Percentiles rank a stretch among this genome's conserved stretches.
phyloP scores from a whole-genome alignment of 208 protist genomes.

The Leishmania lainsoni region DNA sequence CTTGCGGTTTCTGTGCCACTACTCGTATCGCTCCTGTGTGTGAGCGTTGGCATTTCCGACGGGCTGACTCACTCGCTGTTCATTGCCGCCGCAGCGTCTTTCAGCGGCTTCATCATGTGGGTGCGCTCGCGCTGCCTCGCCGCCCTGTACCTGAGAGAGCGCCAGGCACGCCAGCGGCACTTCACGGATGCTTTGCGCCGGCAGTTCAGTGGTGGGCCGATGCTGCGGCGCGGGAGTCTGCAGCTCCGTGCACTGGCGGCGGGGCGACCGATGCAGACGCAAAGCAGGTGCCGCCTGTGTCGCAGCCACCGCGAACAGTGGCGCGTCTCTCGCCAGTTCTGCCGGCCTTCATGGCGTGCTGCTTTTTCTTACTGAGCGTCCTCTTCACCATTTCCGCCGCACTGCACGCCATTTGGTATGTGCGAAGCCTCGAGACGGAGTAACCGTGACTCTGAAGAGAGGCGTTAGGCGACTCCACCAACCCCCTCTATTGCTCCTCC shows the following conservation, averaged over 20 bases:
- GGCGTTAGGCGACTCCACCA: neutral
- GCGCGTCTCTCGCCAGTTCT: constrained; percentile 43
- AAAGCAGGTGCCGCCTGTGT: neutral
- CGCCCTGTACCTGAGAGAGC: constrained; percentile 42
- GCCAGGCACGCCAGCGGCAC: constrained; percentile 17
- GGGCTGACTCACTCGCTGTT: constrained; percentile 28
- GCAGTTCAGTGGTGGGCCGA: neutral
- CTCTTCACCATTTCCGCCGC: constrained; percentile 26
- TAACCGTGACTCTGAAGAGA: neutral
- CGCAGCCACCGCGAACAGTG: constrained; percentile 31
- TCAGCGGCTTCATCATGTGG: constrained; percentile 42
- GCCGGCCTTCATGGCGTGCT: constrained; percentile 39
- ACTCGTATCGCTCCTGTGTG: constrained; percentile 10
- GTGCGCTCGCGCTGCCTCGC: constrained; percentile 58
- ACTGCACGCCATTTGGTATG: constrained; percentile 28
- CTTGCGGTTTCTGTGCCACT: constrained; percentile 25
- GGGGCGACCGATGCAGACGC: neutral
- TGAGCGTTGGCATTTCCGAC: constrained; percentile 6
- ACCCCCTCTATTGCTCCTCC: neutral
- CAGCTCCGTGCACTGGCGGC: neutral
- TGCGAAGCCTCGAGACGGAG: constrained; percentile 2
- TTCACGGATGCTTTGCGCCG: constrained; percentile 10
- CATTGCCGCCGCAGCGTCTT: constrained; percentile 34
- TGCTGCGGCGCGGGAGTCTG: neutral
- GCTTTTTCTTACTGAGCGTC: constrained; percentile 32